phyloP scores from a whole-genome alignment of 2,329 filamentous ascomycete genomes.

The Chaetothyriales sp. region DNA sequence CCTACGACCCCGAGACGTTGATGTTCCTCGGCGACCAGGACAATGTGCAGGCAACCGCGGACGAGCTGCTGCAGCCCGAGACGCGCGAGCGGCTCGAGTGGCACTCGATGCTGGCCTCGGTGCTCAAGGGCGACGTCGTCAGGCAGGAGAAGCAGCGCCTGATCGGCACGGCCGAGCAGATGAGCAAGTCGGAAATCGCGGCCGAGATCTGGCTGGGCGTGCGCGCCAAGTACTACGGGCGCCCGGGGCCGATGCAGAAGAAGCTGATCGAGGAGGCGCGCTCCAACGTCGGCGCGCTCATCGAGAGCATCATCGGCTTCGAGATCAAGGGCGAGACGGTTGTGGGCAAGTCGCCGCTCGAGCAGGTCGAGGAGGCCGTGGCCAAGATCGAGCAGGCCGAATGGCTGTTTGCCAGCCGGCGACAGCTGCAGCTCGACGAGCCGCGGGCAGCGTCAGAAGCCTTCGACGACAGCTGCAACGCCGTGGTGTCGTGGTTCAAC shows the following conservation, averaged over 20 bases:
- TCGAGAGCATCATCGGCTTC: conserved; percentile 86
- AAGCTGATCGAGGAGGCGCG: conserved; percentile 80
- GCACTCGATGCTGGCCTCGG: conserved; percentile 95
- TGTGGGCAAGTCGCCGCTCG: conserved; percentile 70
- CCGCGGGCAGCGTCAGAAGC: conserved; percentile 61
- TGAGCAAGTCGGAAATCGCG: conserved; percentile 53
- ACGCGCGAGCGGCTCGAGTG: conserved; percentile 88
- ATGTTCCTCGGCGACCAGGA: conserved; percentile 78
- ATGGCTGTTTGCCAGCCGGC: conserved; percentile 67
- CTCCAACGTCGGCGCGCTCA: conserved; percentile 53
- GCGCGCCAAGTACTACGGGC: conserved; percentile 67
- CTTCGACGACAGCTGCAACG: conserved; percentile 72
- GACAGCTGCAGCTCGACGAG: conserved; percentile 59
- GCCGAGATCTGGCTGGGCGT: conserved; percentile 78
- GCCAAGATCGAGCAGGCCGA: conserved; percentile 83
- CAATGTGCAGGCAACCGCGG: conserved; percentile 71
- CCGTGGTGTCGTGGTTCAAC: conserved; percentile 92
- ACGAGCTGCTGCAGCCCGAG: conserved; percentile 75
- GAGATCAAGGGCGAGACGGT: conserved; percentile 88
- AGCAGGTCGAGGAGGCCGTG: conserved; percentile 83
- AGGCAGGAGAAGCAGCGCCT: conserved; percentile 94
- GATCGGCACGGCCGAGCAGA: conserved; percentile 66
- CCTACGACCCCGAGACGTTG: conserved; percentile 81
- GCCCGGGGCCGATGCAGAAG: conserved; percentile 69
- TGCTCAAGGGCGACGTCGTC: conserved; percentile 90